phyloP scores from a whole-genome alignment of 768 basidiomycete genomes.

The Pilatotrama ljubarskyi region DNA sequence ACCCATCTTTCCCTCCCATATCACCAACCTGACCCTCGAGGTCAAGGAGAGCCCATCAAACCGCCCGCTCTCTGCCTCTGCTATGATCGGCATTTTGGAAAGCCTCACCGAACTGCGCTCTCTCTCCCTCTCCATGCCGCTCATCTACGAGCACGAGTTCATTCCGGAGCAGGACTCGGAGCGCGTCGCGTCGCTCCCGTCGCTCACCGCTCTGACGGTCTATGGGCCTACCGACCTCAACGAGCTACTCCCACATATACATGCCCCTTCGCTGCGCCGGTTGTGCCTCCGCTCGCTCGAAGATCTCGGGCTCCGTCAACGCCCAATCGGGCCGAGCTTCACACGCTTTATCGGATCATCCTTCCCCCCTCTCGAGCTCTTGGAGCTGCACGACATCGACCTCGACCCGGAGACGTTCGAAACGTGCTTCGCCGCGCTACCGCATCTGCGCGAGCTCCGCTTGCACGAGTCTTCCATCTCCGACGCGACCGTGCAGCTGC shows the following conservation, averaged over 20 bases:
- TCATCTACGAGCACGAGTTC: constrained; percentile 29
- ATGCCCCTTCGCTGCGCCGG: constrained; percentile 37
- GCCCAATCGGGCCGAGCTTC: constrained; percentile 32
- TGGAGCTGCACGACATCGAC: constrained; percentile 53
- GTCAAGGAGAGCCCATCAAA: constrained; percentile 17
- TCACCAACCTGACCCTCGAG: constrained; percentile 17
- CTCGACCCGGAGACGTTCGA: constrained; percentile 41
- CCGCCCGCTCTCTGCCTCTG: constrained; percentile 25
- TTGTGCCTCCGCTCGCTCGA: constrained; percentile 45
- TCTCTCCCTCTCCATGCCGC: constrained; percentile 43
- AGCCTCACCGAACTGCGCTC: constrained; percentile 41
- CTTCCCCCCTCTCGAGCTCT: constrained; percentile 38
- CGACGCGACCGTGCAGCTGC: constrained; percentile 41
- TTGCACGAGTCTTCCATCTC: constrained; percentile 61
- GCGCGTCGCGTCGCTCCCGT: constrained; percentile 25
- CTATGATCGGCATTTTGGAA: constrained; percentile 35
- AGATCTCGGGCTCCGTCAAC: constrained; percentile 36
- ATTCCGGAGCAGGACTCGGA: constrained; percentile 15
- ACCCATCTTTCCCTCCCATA: constrained; percentile 36
- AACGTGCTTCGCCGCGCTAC: constrained; percentile 37
- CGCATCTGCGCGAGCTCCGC: constrained; percentile 46
- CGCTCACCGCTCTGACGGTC: constrained; percentile 34
- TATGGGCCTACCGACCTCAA: constrained; percentile 35
- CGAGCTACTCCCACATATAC: constrained; percentile 31
- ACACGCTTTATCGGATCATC: constrained; percentile 34